These are phyloP conservation scores for Saccharomycopsis schoenii DNA, from an alignment of 805 yeast genomes.

Conservation along the genomic window DNA sequence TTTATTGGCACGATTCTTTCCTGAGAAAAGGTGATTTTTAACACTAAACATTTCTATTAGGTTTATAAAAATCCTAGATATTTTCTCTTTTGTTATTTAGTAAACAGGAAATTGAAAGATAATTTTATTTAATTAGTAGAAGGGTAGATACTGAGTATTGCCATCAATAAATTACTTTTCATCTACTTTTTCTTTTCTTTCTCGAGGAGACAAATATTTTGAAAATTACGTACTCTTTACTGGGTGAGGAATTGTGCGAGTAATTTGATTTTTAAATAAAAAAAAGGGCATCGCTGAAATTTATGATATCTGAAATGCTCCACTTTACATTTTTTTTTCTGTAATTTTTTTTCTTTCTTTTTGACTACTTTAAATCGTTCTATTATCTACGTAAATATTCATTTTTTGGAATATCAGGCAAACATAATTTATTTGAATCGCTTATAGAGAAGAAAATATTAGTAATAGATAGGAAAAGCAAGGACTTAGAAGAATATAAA, in stretches of 20 bases:
- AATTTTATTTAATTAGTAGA: too few species aligned
- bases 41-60: neutral
- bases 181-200: neutral
- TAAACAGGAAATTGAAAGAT: neutral
- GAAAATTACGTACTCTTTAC: neutral
- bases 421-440: neutral
- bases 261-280: neutral
- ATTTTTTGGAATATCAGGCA: neutral
- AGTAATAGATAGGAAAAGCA: neutral
- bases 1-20: neutral
- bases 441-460: neutral
- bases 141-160: too few species aligned
- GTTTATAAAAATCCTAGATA: neutral
- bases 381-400: too few species aligned
- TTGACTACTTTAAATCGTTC: neutral
- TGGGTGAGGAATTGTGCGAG: neutral
- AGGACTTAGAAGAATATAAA: neutral
- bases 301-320: neutral
- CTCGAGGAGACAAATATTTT: neutral
- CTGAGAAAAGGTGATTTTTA: neutral
- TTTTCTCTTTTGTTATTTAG: neutral
- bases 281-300: neutral
- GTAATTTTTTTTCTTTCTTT: neutral
- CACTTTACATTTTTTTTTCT: neutral
- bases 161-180: too few species aligned